Percentiles rank a stretch among this genome's conserved stretches.
Evolutionary conservation across 2,329 filamentous ascomycete species (phyloP).

Genomic region (Trichoderma simmonsii): DNA sequence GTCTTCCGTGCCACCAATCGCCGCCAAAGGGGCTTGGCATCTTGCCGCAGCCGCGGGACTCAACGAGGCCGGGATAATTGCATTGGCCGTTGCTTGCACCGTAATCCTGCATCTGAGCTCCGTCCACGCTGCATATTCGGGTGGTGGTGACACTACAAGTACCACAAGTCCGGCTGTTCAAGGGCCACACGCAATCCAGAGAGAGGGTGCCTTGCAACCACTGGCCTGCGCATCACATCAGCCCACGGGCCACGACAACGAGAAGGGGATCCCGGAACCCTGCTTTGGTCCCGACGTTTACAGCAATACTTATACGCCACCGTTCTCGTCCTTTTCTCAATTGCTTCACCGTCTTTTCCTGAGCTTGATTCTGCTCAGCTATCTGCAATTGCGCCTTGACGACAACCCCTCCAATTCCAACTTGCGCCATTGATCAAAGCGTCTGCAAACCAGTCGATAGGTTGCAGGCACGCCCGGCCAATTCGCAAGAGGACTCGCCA

Average conservation of each 20-base stretch:
- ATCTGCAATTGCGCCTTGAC: background rate
- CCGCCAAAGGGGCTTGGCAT: slow-evolving; percentile 8
- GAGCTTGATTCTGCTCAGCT: background rate
- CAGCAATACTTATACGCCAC: background rate
- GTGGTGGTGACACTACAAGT: background rate
- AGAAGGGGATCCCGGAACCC: background rate
- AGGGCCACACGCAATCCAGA: background rate
- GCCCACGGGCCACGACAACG: background rate
- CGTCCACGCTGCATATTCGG: background rate
- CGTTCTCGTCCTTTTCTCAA: no score
- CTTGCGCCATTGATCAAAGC: background rate
- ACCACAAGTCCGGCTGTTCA: background rate
- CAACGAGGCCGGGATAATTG: background rate
- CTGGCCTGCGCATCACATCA: slow-evolving; percentile 10
- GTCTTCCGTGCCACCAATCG: slow-evolving; percentile 5
- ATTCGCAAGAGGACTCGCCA: background rate
- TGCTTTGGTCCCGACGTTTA: background rate
- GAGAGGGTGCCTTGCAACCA: background rate
- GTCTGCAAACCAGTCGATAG: background rate
- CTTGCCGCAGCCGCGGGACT: slow-evolving; percentile 12
- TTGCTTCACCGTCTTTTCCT: background rate
- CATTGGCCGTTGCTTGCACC: background rate
- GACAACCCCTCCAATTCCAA: background rate
- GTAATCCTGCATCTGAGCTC: background rate
- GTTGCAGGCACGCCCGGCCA: background rate